These are phyloP conservation scores for Ustilago bromivora DNA, from an alignment of 1,284 basidiomycete genomes.

Conservation along the genomic window DNA sequence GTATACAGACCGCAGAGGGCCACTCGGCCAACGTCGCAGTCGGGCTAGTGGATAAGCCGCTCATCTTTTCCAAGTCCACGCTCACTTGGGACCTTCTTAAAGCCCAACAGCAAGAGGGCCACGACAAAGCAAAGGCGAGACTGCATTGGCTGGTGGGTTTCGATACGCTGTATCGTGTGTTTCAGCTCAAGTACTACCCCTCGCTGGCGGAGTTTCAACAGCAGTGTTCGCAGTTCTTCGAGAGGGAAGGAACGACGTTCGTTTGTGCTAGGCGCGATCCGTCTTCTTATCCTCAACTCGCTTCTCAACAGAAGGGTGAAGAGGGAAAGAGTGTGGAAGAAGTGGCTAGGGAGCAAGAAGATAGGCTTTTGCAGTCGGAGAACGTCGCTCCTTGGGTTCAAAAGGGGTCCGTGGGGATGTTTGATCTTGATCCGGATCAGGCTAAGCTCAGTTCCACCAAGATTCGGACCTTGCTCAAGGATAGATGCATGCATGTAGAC, in stretches of 20 bases:
- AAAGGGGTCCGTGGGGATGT: constrained; percentile 38
- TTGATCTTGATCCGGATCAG: constrained; percentile 39
- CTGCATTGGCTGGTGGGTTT: constrained; percentile 82
- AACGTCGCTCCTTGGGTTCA: constrained; percentile 47
- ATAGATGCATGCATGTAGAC: neutral
- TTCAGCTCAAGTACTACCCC: constrained; percentile 82
- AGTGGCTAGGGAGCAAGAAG: constrained; percentile 32
- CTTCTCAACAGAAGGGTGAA: neutral
- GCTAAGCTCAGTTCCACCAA: constrained; percentile 54
- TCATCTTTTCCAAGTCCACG: constrained; percentile 84
- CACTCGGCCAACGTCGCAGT: constrained; percentile 77
- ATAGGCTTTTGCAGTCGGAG: constrained; percentile 27
- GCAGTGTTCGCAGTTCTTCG: constrained; percentile 77
- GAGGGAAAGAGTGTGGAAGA: neutral
- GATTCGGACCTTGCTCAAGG: constrained; percentile 36
- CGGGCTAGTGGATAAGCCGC: constrained; percentile 85
- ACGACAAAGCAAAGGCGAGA: constrained; percentile 1
- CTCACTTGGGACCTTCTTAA: constrained; percentile 74
- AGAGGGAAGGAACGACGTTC: constrained; percentile 75
- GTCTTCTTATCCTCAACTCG: constrained; percentile 32
- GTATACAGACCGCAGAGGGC: constrained; percentile 20
- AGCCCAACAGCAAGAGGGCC: constrained; percentile 13
- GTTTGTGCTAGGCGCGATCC: constrained; percentile 70
- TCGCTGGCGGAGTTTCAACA: constrained; percentile 73
- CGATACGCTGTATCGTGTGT: constrained; percentile 88